Conservation (phyloP, 352 stramenopile species). For the Phytophthora fragariaefolia region DNA sequence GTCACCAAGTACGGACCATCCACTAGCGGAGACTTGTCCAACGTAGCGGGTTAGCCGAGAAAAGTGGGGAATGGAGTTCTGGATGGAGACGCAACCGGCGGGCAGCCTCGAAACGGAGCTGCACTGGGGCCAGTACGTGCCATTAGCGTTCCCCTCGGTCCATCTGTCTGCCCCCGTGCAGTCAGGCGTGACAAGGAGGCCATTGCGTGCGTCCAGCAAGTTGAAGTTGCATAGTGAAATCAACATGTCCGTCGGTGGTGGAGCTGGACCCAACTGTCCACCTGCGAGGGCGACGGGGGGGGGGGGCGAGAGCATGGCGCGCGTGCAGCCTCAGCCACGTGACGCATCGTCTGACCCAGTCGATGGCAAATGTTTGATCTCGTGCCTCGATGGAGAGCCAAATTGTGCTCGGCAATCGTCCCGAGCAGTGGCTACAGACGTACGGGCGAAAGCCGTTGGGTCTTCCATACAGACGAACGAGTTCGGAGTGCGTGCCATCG, state of each 20-base stretch:
- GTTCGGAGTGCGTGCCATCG: not conserved
- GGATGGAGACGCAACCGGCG: not conserved
- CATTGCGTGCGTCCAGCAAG: slow-evolving; percentile 6
- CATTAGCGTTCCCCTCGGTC: slow-evolving; percentile 1
- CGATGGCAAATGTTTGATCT: not conserved
- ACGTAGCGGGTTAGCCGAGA: slow-evolving; percentile 6
- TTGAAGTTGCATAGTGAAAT: slow-evolving; percentile 30
- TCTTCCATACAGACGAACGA: too few species aligned
- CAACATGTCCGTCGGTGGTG: not conserved
- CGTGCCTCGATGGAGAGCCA: too few species aligned
- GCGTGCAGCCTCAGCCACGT: not conserved
- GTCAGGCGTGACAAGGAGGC: slow-evolving; percentile 5
- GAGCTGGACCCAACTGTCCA: not conserved
- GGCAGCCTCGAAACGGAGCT: slow-evolving; percentile 1
- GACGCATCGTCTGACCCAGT: not conserved
- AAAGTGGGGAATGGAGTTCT: slow-evolving; percentile 1
- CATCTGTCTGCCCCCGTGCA: slow-evolving; percentile 24
- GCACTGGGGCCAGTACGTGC: slow-evolving; percentile 19
- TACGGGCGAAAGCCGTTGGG: too few species aligned
- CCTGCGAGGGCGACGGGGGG: not conserved
- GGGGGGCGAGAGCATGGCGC: not conserved
- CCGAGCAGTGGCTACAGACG: too few species aligned
- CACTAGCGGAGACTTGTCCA: slow-evolving; percentile 7
- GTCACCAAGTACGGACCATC: slow-evolving; percentile 6
- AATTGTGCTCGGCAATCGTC: too few species aligned